Percentiles rank a stretch among this genome's conserved stretches.
Conservation (phyloP, 192 early-diverging fungal species). For the Chytriomyces sp. region DNA sequence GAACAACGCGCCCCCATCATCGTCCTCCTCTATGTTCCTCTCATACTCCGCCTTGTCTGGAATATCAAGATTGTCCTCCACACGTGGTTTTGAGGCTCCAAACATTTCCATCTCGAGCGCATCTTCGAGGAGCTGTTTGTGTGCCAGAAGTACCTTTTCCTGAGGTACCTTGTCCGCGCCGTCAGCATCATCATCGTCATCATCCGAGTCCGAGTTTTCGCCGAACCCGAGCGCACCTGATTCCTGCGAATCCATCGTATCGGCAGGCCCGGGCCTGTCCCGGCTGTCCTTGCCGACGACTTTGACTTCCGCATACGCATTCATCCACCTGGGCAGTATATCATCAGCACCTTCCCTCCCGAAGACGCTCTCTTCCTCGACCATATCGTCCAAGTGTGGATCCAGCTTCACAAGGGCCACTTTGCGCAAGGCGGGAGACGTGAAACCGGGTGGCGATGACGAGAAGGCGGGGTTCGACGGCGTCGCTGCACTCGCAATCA, state of each 20-base stretch:
- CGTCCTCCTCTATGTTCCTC: background rate
- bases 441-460: slow-evolving; percentile 38
- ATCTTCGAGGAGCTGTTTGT: slow-evolving; percentile 12
- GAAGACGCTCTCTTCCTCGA: background rate
- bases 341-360: background rate
- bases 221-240: no score
- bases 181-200: slow-evolving; percentile 12
- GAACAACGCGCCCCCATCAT: no score
- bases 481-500: background rate
- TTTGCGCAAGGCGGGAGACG: slow-evolving; percentile 24
- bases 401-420: background rate
- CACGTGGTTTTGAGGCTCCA: background rate
- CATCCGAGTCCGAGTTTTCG: no score
- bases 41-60: background rate
- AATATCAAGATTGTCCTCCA: background rate
- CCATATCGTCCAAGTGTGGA: background rate
- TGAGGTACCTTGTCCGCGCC: slow-evolving; percentile 5
- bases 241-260: no score
- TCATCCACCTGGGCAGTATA: slow-evolving; percentile 1
- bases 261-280: no score
- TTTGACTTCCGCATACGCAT: no score
- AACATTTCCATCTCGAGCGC: slow-evolving; percentile 24
- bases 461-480: slow-evolving; percentile 13
- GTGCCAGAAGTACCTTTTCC: background rate
- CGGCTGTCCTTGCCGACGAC: no score